These are phyloP conservation scores for Polychytrium aggregatum DNA, from an alignment of 192 early-diverging fungal species.

Conservation along the genomic window DNA sequence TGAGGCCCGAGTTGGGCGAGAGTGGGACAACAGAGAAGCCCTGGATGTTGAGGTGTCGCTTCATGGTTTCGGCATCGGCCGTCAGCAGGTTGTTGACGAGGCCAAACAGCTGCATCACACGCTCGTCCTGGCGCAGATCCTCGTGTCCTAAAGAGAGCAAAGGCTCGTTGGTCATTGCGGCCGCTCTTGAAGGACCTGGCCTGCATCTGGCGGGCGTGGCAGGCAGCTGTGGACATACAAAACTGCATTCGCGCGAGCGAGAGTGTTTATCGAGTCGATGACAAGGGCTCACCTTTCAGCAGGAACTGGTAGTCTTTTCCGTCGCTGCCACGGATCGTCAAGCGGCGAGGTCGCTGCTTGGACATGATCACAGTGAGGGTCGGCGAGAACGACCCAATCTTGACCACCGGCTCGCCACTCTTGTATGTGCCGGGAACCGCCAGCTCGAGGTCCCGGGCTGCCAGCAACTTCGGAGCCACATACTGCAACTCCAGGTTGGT, in stretches of 20 bases:
- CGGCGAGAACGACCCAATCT: constrained; percentile 60
- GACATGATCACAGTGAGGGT: constrained; percentile 61
- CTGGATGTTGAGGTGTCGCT: constrained; percentile 68
- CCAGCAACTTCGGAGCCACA: constrained; percentile 62
- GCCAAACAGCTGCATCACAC: constrained; percentile 87
- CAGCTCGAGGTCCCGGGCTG: constrained; percentile 62
- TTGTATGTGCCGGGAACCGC: constrained; percentile 74
- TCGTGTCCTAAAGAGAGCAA: constrained; percentile 41
- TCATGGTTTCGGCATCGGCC: constrained; percentile 63
- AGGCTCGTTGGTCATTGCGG: background rate
- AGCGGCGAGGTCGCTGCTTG: constrained; percentile 67
- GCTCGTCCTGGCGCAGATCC: constrained; percentile 85
- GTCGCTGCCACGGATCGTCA: constrained; percentile 67
- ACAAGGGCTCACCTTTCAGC: constrained; percentile 53
- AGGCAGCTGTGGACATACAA: too few species aligned
- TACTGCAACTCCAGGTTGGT: constrained; percentile 64
- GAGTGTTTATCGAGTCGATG: background rate
- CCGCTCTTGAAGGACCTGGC: background rate
- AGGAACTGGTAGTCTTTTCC: constrained; percentile 74
- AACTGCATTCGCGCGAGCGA: too few species aligned
- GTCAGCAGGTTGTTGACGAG: constrained; percentile 71
- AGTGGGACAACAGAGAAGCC: constrained; percentile 71
- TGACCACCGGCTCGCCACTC: constrained; percentile 63
- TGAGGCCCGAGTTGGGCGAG: constrained; percentile 73
- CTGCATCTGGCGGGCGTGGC: too few species aligned